A percentile compares a stretch with the other conserved stretches of the same genome.
Evolutionary conservation across 306 rosid species (phyloP).

Genomic region (Potentilla sterilis): DNA sequence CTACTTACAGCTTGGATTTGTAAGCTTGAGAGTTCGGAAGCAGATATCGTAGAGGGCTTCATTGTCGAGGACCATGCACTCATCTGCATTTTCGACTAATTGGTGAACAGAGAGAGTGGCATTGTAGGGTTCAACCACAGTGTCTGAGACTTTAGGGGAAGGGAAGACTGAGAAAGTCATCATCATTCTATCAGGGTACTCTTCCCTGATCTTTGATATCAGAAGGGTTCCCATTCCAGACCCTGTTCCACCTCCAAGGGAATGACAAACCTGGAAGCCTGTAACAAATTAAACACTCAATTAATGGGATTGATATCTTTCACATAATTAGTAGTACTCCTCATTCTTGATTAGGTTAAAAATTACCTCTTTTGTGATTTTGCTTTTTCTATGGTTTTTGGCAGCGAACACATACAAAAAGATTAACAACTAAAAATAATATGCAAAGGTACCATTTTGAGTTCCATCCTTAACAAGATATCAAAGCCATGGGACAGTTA

Average conservation of each 20-base stretch:
- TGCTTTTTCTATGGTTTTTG: no score
- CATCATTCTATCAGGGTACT: conserved; percentile 94
- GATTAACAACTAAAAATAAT: no score
- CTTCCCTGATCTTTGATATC: conserved; percentile 94
- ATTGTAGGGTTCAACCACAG: conserved; percentile 90
- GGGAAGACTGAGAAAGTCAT: conserved; percentile 90
- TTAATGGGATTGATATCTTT: background rate
- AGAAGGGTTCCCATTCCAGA: conserved; percentile 90
- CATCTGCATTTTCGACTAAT: conserved; percentile 84
- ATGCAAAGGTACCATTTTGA: no score
- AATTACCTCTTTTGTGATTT: no score
- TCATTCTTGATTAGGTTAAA: background rate
- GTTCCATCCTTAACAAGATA: no score
- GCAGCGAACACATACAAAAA: no score
- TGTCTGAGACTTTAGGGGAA: conserved; percentile 82
- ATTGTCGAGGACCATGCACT: conserved; percentile 87
- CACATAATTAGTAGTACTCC: background rate
- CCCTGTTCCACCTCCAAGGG: conserved; percentile 94
- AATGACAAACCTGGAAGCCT: conserved; percentile 91
- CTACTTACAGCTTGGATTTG: conserved; percentile 81
- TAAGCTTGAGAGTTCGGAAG: conserved; percentile 89
- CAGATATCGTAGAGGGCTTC: conserved; percentile 93
- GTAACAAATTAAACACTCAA: conserved; percentile 11
- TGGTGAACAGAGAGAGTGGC: conserved; percentile 91
- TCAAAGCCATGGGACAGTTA: no score